Conservation (phyloP, 768 basidiomycete species). For the Terana coerulea region DNA sequence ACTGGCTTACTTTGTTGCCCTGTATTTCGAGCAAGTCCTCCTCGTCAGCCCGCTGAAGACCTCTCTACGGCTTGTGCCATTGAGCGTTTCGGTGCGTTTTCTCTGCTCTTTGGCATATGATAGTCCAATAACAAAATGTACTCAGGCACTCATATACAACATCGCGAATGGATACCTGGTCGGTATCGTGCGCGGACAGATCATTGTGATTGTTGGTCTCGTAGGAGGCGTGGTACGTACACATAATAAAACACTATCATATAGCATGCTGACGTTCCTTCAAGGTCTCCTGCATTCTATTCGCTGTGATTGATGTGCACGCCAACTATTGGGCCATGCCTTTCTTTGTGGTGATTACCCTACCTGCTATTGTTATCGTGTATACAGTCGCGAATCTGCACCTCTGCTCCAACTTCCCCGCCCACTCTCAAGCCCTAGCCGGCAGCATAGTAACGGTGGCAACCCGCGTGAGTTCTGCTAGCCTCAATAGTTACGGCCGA, state of each 20-base stretch:
- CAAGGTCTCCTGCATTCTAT: slow-evolving; percentile 29
- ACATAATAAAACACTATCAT: neutral
- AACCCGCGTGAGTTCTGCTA: slow-evolving; percentile 21
- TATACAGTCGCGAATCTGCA: slow-evolving; percentile 33
- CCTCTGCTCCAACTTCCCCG: slow-evolving; percentile 26
- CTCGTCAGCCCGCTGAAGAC: slow-evolving; percentile 28
- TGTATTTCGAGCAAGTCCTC: slow-evolving; percentile 32
- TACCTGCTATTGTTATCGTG: slow-evolving; percentile 26
- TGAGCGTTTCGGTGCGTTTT: slow-evolving; percentile 27
- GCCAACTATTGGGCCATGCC: slow-evolving; percentile 30
- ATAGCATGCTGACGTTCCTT: neutral
- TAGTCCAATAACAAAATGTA: slow-evolving; percentile 5
- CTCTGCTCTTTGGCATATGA: slow-evolving; percentile 7
- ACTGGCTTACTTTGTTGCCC: slow-evolving; percentile 28
- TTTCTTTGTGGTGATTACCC: slow-evolving; percentile 28
- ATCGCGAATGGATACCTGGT: slow-evolving; percentile 19
- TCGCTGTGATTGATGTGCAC: slow-evolving; percentile 29
- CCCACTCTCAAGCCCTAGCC: slow-evolving; percentile 32
- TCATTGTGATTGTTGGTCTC: slow-evolving; percentile 27
- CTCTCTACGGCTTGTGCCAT: slow-evolving; percentile 30
- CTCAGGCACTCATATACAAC: slow-evolving; percentile 14
- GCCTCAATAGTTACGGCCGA: neutral
- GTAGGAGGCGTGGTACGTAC: slow-evolving; percentile 24
- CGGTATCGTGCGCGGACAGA: slow-evolving; percentile 25
- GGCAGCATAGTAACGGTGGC: slow-evolving; percentile 33